A percentile compares a stretch with the other conserved stretches of the same genome.
Evolutionary conservation across 2,329 filamentous ascomycete species (phyloP).

Genomic region (Blastomyces percursus): DNA sequence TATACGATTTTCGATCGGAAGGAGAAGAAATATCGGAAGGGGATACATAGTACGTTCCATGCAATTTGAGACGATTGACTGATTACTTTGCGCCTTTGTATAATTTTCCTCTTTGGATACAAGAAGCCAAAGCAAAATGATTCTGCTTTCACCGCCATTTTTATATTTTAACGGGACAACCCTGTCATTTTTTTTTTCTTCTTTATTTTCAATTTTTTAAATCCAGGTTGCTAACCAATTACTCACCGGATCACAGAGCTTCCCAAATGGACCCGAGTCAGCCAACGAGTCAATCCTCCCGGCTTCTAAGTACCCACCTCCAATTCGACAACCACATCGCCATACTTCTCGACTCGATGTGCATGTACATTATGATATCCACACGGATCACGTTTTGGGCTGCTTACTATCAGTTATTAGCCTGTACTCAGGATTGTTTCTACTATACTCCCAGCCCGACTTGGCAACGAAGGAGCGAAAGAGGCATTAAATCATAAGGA

Average conservation of each 20-base stretch:
- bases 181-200: neutral
- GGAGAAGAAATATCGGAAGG: constrained; percentile 90
- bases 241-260: constrained; percentile 45
- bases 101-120: neutral
- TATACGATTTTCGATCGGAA: constrained; percentile 98
- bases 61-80: neutral
- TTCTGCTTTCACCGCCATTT: too few species aligned
- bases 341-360: neutral
- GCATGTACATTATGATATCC: neutral
- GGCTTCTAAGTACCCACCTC: constrained; percentile 58
- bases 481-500: neutral
- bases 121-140: neutral
- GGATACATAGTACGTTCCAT: constrained; percentile 77
- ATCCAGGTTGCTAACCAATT: constrained; percentile 8
- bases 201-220: neutral
- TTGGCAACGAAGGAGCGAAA: neutral
- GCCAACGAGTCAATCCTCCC: constrained; percentile 84
- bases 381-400: neutral
- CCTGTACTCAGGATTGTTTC: neutral
- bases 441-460: neutral
- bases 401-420: neutral
- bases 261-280: constrained; percentile 90
- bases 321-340: neutral
- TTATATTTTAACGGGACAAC: neutral
- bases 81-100: neutral